A percentile compares a stretch with the other conserved stretches of the same genome.
These are phyloP conservation scores for Streptanthus diversifolius DNA, from an alignment of 345 rosid species.

Conservation along the genomic window DNA sequence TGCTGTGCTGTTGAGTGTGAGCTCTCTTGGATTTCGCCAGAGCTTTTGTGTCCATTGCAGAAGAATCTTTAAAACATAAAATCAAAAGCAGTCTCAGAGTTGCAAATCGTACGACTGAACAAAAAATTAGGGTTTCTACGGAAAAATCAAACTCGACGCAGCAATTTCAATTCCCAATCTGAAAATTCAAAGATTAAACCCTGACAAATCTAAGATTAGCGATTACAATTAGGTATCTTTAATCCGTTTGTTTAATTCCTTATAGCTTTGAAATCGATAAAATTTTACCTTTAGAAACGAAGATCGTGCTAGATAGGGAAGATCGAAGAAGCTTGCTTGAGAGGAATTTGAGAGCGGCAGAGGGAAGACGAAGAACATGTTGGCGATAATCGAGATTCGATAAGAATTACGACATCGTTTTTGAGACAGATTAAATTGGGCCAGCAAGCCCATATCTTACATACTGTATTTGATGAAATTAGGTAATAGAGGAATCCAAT, in stretches of 20 bases:
- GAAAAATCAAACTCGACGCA: too few species aligned
- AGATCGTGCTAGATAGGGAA: neutral
- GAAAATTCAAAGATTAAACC: neutral
- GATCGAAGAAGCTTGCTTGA: constrained; percentile 14
- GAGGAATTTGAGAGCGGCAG: neutral
- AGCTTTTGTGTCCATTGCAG: constrained; percentile 66
- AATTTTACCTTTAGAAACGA: neutral
- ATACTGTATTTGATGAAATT: too few species aligned
- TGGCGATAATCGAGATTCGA: neutral
- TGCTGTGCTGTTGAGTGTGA: constrained; percentile 64
- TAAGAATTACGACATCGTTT: neutral
- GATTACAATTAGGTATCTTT: neutral
- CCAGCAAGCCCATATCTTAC: neutral
- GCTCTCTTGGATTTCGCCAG: constrained; percentile 87
- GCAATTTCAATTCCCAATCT: neutral
- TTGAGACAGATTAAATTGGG: neutral
- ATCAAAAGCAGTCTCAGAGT: neutral
- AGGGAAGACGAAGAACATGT: neutral
- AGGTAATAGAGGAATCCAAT: too few species aligned
- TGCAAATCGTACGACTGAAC: neutral
- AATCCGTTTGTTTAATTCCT: neutral
- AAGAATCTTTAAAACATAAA: neutral
- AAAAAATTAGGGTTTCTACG: constrained; percentile 4
- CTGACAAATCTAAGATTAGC: neutral
- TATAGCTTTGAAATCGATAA: neutral